Base-by-base conservation (phyloP, 768 basidiomycete genomes). In the Suillus hirtellus region DNA sequence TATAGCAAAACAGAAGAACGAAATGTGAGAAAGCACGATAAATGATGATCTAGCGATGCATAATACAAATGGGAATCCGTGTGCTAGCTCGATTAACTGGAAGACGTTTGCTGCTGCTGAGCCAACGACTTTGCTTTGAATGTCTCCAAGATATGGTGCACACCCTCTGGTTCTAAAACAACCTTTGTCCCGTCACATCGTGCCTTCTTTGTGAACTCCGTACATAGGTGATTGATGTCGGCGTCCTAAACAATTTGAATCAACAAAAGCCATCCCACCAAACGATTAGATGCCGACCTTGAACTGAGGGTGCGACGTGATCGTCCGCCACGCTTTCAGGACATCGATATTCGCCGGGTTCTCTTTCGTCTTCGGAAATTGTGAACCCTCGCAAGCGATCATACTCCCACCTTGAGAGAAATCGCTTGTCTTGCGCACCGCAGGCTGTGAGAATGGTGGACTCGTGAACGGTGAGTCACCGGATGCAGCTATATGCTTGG, bases 141-240 rank as follows among this genome's bases (percentile, higher is more conserved):
- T 55, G 69, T 75, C 66, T 82, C 79, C 64, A 84, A 75, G 56
- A 83, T 73, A 46, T 79, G 76, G 59, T 73, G 75, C 63, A 83
- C 77, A 43, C 79, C 75, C 63, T 78, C 73, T 7, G 81, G 80
- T 64, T 84, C 90, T 55, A 94, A 75, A 21, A 93, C 92, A 44
- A 93, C 89, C 77, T 90, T 92, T 34, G 86, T 86, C 43, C 93
- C 93, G 64, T 93, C 92, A 70, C 93, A 95, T 52, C 86, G 82
- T 54, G 93, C 93, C 78, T 95, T 94, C 70, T 75, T 83, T 53
- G 90, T 84, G 71, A 95, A 92, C 74, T 93, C 89, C 8, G 85
- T 69, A 71, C 93, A 95, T 27, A 95, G 78, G 55, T 89, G 83
- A 68, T 89, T 91, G 63, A 94, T 86, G 69, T 94, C 93, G 44